Base-by-base conservation (phyloP, 139 green algal species). In the Yamagishiella unicocca region DNA sequence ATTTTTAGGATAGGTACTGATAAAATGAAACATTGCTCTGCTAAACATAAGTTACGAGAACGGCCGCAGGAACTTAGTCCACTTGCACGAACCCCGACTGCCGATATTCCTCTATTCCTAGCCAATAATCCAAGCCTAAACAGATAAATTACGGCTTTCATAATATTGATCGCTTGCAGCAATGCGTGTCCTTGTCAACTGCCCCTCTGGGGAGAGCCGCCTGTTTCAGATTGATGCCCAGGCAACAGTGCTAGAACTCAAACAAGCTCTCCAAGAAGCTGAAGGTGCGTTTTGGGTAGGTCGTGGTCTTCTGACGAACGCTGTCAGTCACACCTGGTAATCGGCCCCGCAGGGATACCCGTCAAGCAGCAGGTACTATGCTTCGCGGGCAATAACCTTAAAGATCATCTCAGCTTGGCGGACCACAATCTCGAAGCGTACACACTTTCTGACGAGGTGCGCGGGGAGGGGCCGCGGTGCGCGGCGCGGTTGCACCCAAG, bases 331-430 rank as follows among this genome's bases (percentile, higher is more conserved):
- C 58, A 7, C 22, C 24, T 21, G n/a, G n/a, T 76, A 22, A 5
- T 8, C 70, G 10, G 50, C 27, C 53, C 21, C 8, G 38, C 89
- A 92, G 89, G 89, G n/a, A 92, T 92, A 43, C 75, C 75, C 31
- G 66, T 89, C 22, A 75, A 87, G 73, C 89, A 92, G 54, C 89
- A 92, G 45, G 89, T 92, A 35, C 89, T 92, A 40, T 92, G 89
- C 82, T 92, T 85, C n/a, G 85, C 85, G 29, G 89, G 89, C 14
- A 87, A 90, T 72, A 81, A 90, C 66, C 45, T 92, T 14, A 90
- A 92, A 61, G 89, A 92, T 61, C 89, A 92, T 40, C 40, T 92
- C 19, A 89, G 81, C 9, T 73, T 92, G 31, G 74, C 61, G 10
- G 89, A 92, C 43, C 89, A 92, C 61, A 82, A 89, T 40, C 42